Base-by-base conservation (phyloP, 2,329 filamentous ascomycete genomes). In the Aspergillus latus region DNA sequence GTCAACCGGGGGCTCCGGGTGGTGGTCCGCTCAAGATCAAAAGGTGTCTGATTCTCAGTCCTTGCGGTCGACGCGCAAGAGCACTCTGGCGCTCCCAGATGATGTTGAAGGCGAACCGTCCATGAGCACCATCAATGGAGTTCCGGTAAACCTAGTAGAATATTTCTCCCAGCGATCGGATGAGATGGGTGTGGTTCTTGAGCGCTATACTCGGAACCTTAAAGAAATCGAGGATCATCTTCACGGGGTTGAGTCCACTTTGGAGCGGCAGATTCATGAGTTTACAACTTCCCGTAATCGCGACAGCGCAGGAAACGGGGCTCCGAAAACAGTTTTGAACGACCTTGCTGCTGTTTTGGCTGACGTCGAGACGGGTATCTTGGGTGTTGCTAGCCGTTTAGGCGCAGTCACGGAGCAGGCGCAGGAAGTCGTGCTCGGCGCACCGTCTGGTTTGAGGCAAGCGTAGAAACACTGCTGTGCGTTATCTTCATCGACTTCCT, bases 171-270 rank as follows among this genome's bases (percentile, higher is more conserved):
- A 77, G 55, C 81, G 84, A 16, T 80, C 84, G 1, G 84, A 86
- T 60, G 85, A 86, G 61, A 85, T 88, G 78, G 75, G 78, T 13
- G 71, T 76, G 15, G 83, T 84, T 51, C 78, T 87, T 52, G 76
- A 77, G 42, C 80, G 75, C 58, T 86, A 87, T 64, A 80, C 82
- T 64, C 74, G 75, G 45, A 85, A 84, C 59, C 72, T 88, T 54
- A 77, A 78, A 53, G 85, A 88, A 67, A 87, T 88, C 52, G 86
- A 88, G 72, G 78, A 80, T 60, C 85, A 88, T 66, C 76, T 88
- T 59, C 79, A 84, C 59, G 82, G 83, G 7, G 80, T 88, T n/a
- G 84, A 88, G 68, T 77, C 79, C 11, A 82, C 78, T 36, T 76
- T 86, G 57, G 79, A 82, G 46, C 80, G 84, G 59, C 82, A 87